These are phyloP conservation scores for Phytopythium mirpurense DNA, from an alignment of 352 stramenopile genomes.

Conservation along the genomic window DNA sequence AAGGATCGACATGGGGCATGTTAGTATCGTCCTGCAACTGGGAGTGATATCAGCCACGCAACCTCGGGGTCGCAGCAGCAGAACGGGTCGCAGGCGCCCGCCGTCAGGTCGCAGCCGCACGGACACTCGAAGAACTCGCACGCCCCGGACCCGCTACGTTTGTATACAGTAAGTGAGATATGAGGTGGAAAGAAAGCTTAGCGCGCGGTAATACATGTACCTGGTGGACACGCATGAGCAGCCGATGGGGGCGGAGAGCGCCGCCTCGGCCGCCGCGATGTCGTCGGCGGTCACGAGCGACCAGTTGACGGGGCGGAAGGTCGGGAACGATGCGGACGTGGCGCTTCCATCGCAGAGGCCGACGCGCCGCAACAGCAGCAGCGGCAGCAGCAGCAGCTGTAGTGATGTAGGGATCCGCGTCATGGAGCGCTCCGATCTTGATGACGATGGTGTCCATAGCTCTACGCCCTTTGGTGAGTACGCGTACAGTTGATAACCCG, in stretches of 20 bases:
- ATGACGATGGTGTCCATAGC: too few species aligned
- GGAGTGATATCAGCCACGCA: conserved; percentile 6
- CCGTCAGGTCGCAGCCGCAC: conserved; percentile 42
- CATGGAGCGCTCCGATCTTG: not conserved
- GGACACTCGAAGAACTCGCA: conserved; percentile 37
- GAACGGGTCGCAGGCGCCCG: conserved; percentile 34
- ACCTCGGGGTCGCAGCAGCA: conserved; percentile 50
- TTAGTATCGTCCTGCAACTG: not conserved
- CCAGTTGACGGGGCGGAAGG: conserved; percentile 39
- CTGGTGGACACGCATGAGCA: conserved; percentile 27
- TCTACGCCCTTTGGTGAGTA: too few species aligned
- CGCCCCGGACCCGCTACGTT: conserved; percentile 5
- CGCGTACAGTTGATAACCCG: conserved; percentile 3
- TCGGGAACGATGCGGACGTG: conserved; percentile 1
- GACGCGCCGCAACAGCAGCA: not conserved
- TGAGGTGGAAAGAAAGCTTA: not conserved
- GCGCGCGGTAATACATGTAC: conserved; percentile 4
- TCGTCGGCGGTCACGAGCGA: conserved; percentile 27
- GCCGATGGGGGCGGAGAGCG: conserved; percentile 26
- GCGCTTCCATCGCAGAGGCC: not conserved
- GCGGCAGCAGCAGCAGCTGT: not conserved
- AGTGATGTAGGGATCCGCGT: too few species aligned
- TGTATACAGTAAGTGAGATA: not conserved
- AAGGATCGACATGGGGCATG: too few species aligned
- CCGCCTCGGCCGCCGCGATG: conserved; percentile 17